Evolutionary conservation across 1,284 basidiomycete genomes (phyloP).

Genomic region (Cryptococcus sp.): DNA sequence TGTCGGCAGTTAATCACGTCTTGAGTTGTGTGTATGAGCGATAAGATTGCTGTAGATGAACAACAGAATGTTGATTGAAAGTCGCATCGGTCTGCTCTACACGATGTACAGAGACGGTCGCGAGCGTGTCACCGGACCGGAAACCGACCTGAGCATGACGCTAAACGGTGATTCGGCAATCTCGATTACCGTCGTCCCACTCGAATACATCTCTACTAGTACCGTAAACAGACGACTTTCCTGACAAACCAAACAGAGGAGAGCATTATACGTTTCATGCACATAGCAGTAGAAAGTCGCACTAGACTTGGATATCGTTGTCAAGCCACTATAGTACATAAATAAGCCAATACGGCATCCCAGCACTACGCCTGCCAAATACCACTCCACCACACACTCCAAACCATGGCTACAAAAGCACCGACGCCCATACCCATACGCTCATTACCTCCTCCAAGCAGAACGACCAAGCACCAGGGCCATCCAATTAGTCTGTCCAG

Average conservation of each 20-base stretch:
- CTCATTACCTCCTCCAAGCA: slow-evolving; percentile 45
- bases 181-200: too few relatives aligned
- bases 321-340: not conserved
- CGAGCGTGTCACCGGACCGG: not conserved
- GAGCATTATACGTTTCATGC: too few relatives aligned
- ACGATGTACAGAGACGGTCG: not conserved
- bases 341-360: not conserved
- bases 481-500: slow-evolving; percentile 45
- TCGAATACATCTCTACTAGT: too few relatives aligned
- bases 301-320: too few relatives aligned
- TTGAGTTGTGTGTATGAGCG: not conserved
- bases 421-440: slow-evolving; percentile 43
- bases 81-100: not conserved
- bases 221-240: too few relatives aligned
- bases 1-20: slow-evolving; percentile 3
- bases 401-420: slow-evolving; percentile 47
- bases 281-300: too few relatives aligned
- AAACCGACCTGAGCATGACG: not conserved
- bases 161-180: slow-evolving; percentile 1
- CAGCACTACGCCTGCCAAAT: slow-evolving; percentile 24
- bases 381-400: slow-evolving; percentile 47
- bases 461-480: slow-evolving; percentile 43
- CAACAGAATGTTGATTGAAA: too few relatives aligned
- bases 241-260: too few relatives aligned
- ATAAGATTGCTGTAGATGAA: not conserved